Evolutionary conservation across 345 rosid genomes (phyloP).

Genomic region (Erodium maritimum): DNA sequence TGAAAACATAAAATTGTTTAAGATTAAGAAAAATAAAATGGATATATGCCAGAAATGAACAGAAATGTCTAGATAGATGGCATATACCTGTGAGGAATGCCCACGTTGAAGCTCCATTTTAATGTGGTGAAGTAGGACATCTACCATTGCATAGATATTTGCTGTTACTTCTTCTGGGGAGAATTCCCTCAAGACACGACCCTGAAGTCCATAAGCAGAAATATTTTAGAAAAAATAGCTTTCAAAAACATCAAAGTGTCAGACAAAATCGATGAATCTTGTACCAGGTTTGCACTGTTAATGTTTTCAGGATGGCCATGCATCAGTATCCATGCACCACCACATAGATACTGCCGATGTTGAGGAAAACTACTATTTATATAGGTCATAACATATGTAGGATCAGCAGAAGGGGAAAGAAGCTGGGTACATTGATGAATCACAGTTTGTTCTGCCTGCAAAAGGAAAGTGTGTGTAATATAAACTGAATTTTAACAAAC

Average conservation of each 20-base stretch:
- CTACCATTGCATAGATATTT: slow-evolving; percentile 92
- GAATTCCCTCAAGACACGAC: slow-evolving; percentile 74
- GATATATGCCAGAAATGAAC: not conserved
- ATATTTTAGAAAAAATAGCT: slow-evolving; percentile 7
- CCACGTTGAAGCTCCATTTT: slow-evolving; percentile 73
- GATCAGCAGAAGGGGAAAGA: slow-evolving; percentile 77
- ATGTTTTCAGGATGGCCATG: slow-evolving; percentile 85
- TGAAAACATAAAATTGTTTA: slow-evolving; percentile 21
- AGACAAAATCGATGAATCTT: not conserved
- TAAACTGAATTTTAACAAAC: slow-evolving; percentile 9
- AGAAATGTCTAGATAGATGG: slow-evolving; percentile 6
- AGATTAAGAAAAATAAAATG: slow-evolving; percentile 11
- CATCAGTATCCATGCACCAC: slow-evolving; percentile 96
- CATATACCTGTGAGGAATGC: slow-evolving; percentile 53
- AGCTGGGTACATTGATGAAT: slow-evolving; percentile 86
- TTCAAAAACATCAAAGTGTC: not conserved
- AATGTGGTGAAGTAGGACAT: slow-evolving; percentile 80
- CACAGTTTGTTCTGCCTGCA: slow-evolving; percentile 79
- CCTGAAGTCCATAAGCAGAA: slow-evolving; percentile 33
- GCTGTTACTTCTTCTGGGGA: slow-evolving; percentile 93
- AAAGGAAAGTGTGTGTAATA: slow-evolving; percentile 10
- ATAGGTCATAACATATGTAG: slow-evolving; percentile 66
- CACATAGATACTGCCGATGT: slow-evolving; percentile 83
- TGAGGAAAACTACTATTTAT: slow-evolving; percentile 63
- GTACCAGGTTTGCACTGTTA: slow-evolving; percentile 78